Evolutionary conservation across 805 yeast species (phyloP).

Genomic region (Brettanomyces sp.): DNA sequence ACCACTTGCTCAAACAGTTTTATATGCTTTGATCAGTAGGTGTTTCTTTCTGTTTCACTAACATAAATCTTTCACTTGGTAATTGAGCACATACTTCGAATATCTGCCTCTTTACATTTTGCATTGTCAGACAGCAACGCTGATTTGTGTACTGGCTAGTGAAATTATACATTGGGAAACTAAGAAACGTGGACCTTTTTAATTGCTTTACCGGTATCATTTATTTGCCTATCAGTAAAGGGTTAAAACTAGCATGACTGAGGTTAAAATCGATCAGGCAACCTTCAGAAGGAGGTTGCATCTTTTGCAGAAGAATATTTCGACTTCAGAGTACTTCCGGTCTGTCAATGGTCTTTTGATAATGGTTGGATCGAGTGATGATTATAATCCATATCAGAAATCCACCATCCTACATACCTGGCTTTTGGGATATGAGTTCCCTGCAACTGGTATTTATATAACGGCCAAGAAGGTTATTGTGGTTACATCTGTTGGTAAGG

Average conservation of each 20-base stretch:
- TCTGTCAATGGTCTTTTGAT: slow-evolving; percentile 46
- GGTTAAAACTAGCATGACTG: slow-evolving; percentile 35
- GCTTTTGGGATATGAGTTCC: slow-evolving; percentile 91
- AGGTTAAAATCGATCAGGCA: slow-evolving; percentile 44
- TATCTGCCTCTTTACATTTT: too few relatives aligned
- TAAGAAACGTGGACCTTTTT: neutral
- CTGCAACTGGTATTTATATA: slow-evolving; percentile 73
- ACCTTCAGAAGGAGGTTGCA: slow-evolving; percentile 47
- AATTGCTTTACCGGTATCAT: neutral
- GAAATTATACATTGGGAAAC: too few relatives aligned
- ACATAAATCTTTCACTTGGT: too few relatives aligned
- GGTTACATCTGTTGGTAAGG: slow-evolving; percentile 77
- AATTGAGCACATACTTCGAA: too few relatives aligned
- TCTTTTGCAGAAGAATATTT: slow-evolving; percentile 27
- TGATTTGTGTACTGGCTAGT: too few relatives aligned
- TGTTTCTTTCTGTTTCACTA: too few relatives aligned
- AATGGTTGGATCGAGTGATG: slow-evolving; percentile 78
- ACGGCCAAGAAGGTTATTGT: slow-evolving; percentile 50
- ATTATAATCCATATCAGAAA: slow-evolving; percentile 82
- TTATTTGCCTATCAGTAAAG: neutral
- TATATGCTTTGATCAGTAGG: too few relatives aligned
- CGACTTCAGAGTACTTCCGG: slow-evolving; percentile 25
- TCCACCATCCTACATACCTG: slow-evolving; percentile 82
- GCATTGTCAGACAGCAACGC: too few relatives aligned
- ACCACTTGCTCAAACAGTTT: too few relatives aligned